A percentile compares a stretch with the other conserved stretches of the same genome.
Conservation (phyloP, 139 green algal genomes). For the Eudorina sp. region DNA sequence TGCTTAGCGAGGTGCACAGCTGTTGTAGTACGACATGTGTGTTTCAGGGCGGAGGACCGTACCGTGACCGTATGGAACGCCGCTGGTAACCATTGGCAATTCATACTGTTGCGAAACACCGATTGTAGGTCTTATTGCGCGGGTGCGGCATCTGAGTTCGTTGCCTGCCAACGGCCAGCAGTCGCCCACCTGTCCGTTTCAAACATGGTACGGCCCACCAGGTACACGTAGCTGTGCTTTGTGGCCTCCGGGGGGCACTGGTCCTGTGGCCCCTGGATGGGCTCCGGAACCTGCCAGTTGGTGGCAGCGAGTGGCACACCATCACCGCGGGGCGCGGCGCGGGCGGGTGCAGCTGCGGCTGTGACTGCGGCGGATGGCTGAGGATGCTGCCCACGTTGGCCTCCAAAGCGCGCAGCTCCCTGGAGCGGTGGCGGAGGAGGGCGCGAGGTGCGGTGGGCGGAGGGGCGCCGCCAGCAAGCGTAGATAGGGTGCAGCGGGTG, state of each 20-base stretch:
- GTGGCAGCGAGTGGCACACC: slow-evolving; percentile 67
- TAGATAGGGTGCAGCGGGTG: too few relatives aligned
- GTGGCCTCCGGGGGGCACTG: slow-evolving; percentile 67
- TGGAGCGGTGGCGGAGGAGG: not conserved
- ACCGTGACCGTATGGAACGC: too few relatives aligned
- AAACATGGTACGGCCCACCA: slow-evolving; percentile 78
- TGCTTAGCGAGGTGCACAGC: too few relatives aligned
- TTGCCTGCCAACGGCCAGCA: too few relatives aligned
- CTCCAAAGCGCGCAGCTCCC: slow-evolving; percentile 25
- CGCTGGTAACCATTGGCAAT: too few relatives aligned
- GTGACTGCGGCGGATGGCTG: not conserved
- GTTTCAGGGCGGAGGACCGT: too few relatives aligned
- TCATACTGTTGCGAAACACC: too few relatives aligned
- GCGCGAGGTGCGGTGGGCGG: too few relatives aligned
- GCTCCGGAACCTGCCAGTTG: slow-evolving; percentile 60
- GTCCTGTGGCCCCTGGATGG: not conserved
- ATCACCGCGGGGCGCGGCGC: slow-evolving; percentile 39
- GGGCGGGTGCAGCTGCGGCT: not conserved
- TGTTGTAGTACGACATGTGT: too few relatives aligned
- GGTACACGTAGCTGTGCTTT: slow-evolving; percentile 57
- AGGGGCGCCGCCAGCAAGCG: too few relatives aligned
- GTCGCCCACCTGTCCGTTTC: slow-evolving; percentile 63
- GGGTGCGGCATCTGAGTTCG: too few relatives aligned
- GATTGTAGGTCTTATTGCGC: too few relatives aligned
- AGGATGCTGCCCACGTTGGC: slow-evolving; percentile 2